These are phyloP conservation scores for Trichosporon sp. DNA, from an alignment of 1,284 basidiomycete species.

Conservation along the genomic window DNA sequence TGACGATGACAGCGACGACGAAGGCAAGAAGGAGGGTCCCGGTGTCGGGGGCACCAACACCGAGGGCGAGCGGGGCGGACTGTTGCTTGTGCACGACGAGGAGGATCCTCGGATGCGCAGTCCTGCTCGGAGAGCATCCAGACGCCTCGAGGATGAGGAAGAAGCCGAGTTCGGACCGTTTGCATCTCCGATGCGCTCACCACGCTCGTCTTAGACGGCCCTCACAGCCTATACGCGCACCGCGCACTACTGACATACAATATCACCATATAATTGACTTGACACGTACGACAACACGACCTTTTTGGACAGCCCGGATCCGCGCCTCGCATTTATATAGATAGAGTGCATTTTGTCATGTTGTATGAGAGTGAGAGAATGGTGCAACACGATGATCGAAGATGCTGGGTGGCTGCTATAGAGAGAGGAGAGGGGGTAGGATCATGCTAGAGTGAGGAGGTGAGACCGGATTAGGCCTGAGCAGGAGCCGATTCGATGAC, in stretches of 20 bases:
- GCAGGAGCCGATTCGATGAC: background rate
- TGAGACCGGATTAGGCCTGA: background rate
- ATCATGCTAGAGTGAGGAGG: background rate
- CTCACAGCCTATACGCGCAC: background rate
- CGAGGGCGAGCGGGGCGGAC: slow-evolving; percentile 19
- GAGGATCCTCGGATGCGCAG: slow-evolving; percentile 7
- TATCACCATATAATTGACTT: background rate
- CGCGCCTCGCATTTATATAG: background rate
- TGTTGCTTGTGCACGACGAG: slow-evolving; percentile 11
- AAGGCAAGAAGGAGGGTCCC: slow-evolving; percentile 22
- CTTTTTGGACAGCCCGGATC: background rate
- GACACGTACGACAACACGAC: background rate
- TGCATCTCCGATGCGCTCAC: background rate
- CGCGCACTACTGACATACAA: background rate
- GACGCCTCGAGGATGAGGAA: background rate
- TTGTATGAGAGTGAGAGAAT: slow-evolving; percentile 1
- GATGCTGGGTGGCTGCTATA: too few relatives aligned
- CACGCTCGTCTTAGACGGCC: background rate
- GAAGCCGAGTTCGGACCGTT: slow-evolving; percentile 2
- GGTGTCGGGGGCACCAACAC: slow-evolving; percentile 26
- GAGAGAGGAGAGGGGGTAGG: background rate
- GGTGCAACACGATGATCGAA: background rate
- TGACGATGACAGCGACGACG: slow-evolving; percentile 29
- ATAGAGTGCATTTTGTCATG: slow-evolving; percentile 3
- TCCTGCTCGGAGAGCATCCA: background rate